phyloP scores from a whole-genome alignment of 2,329 filamentous ascomycete species.

The Alternaria brassicicola region DNA sequence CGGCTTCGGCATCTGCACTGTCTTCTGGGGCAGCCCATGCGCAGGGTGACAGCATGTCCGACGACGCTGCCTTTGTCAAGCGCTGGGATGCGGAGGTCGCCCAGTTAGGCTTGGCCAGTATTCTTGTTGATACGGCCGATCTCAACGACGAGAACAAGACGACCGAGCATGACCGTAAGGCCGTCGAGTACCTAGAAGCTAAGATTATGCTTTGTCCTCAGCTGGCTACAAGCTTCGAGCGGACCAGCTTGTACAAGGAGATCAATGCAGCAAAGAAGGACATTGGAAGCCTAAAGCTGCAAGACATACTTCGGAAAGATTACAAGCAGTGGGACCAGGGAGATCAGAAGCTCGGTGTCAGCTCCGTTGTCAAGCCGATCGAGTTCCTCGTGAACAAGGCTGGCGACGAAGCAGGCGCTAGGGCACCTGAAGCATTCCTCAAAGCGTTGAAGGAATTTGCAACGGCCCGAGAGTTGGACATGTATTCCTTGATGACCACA shows the following conservation, averaged over 20 bases:
- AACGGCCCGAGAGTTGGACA: slow-evolving; percentile 63
- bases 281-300: slow-evolving; percentile 64
- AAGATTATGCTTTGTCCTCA: slow-evolving; percentile 53
- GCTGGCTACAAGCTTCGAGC: slow-evolving; percentile 56
- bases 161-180: slow-evolving; percentile 64
- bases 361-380: slow-evolving; percentile 68
- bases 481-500: slow-evolving; percentile 74
- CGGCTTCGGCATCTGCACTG: slow-evolving; percentile 51
- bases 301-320: slow-evolving; percentile 78
- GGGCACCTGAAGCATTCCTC: slow-evolving; percentile 52
- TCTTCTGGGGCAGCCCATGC: slow-evolving; percentile 48
- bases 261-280: slow-evolving; percentile 71
- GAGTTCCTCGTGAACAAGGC: slow-evolving; percentile 64
- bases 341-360: slow-evolving; percentile 67
- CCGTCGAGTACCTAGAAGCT: slow-evolving; percentile 65
- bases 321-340: slow-evolving; percentile 76
- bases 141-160: slow-evolving; percentile 67
- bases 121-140: slow-evolving; percentile 75
- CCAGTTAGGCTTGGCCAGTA: slow-evolving; percentile 69
- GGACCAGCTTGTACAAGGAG: slow-evolving; percentile 63
- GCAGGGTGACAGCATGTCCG: slow-evolving; percentile 47
- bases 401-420: slow-evolving; percentile 45
- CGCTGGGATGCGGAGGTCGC: slow-evolving; percentile 66
- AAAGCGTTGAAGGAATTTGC: slow-evolving; percentile 60
- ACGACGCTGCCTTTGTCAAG: slow-evolving; percentile 42